Conservation (phyloP, 352 stramenopile species). For the Phytopythium boreale region DNA sequence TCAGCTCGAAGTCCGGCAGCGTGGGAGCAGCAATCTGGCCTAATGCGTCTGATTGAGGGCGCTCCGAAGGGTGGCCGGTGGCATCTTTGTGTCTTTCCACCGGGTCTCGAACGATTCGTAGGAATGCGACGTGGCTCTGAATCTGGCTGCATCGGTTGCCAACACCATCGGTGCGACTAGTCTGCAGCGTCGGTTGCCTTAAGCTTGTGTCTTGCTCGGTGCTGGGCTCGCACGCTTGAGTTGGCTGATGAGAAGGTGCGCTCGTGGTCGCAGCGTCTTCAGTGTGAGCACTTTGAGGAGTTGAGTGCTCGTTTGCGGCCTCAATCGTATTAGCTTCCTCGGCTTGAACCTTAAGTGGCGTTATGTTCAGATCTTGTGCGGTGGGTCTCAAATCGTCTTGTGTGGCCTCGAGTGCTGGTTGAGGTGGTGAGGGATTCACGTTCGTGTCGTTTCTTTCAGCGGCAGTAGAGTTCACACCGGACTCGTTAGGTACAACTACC, state of each 20-base stretch:
- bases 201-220: background rate
- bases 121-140: slow-evolving; percentile 27
- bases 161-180: background rate
- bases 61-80: background rate
- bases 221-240: background rate
- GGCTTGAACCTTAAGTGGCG: background rate
- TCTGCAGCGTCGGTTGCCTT: background rate
- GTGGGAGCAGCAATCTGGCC: background rate
- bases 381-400: background rate
- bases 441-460: background rate
- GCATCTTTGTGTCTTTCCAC: background rate
- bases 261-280: background rate
- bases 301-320: background rate
- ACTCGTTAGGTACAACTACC: background rate
- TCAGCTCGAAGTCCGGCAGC: slow-evolving; percentile 6
- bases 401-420: background rate
- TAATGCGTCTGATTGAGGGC: too few relatives aligned
- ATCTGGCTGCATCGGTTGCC: slow-evolving; percentile 33
- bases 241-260: background rate
- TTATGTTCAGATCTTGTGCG: background rate
- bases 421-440: background rate
- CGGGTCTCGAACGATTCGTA: slow-evolving; percentile 18
- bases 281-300: background rate
- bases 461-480: background rate
- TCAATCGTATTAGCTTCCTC: background rate